Evolutionary conservation across 352 stramenopile species (phyloP), one percentile per base, ranked within the genome.

Genomic region (Phytophthora pseudosyringae): DNA sequence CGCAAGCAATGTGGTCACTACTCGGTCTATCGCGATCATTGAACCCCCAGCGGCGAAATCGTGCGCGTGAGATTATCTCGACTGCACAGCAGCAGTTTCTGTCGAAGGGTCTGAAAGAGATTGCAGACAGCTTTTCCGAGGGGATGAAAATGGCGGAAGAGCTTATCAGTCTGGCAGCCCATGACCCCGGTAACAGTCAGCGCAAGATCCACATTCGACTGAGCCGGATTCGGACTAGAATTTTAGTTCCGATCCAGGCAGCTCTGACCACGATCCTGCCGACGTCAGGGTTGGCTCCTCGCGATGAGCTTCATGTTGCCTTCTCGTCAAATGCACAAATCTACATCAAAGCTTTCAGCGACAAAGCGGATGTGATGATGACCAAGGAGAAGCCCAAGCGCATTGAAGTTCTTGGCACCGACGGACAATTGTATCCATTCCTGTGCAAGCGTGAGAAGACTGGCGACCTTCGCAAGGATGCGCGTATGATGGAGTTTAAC

Each of bases 361-460:
- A 97, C 51, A 92, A 94, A 55, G 87, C 98, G 3, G 89, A 97
- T 56, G 91, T 99, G 35, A 99, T 99, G 94, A 81, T 93, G 55
- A 99, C 94, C 12, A 99, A 99, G 75, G 98, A 99, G 41, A 98
- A 97, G 63, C 98, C 98, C 1, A 99, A 99, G 75, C 98, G 96
- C 51, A 90, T 99, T 40, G 96, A 95, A 53, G 59, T 98, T 32
- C 43, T 92, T 13, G 84, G 86, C 6, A 91, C 67, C 13, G 80
- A 94, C 53, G 93, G 93, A 0, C 58, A 85, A 16, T 58, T 73
- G 31, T 96, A 97, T 55, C 80, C 89, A 35, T 98, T 99, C 69
- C 62, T 99, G 41, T 98, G 93, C 73, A 99, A 99, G 59, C 89
- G 98, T 45, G 98, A 99, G 73, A 98, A 97, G 63, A 98, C 97